Base-by-base conservation (phyloP, 805 yeast species). In the Saturnispora saitoi region DNA sequence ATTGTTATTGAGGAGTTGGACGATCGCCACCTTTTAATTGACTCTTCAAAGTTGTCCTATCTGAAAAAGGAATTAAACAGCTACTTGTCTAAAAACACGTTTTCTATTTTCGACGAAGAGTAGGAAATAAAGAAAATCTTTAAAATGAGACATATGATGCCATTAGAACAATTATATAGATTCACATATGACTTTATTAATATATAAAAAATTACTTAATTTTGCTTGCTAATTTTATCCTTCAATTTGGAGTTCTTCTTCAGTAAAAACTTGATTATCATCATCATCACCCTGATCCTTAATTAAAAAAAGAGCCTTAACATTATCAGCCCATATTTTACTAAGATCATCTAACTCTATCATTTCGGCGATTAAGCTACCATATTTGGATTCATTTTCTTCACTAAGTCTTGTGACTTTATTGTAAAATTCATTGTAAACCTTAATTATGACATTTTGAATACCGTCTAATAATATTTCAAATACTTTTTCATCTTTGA, bases 21-120 rank as follows among this genome's bases (percentile, higher is more conserved):
- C 61, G 97, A 90, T 42, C 86, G 93, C 1, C 98, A 93, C 64
- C 66, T 91, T 17, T 70, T 93, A 52, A 83, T 91, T 28, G 91
- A 86, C 56, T 83, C 83, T 30, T 76, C 78, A 34, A 85, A 82
- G 66, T 86, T 91, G 2, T 82, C 79, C 22, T 80, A 71, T 59
- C 81, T 91, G 43, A 91, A 89, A 56, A 70, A 67, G 46, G 95
- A 91, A 63, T 73, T 91, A 55, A 87, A 86, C 60, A 68, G 79
- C 52, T 66, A 88, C 52, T 70, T 91, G 22, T 80, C 95, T 2
- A 81, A 86, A 63, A 93, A 91, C 61, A 81, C 91, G 2, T 91
- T 85, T 66, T 83, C 86, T 58, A 93, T 96, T 2, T 64, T 82
- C 53, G 91, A 85, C 24, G 95, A 83, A 14, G 90, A 83, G 48